Conservation (phyloP, 257 asterid species). For the Lavandula angustifolia region DNA sequence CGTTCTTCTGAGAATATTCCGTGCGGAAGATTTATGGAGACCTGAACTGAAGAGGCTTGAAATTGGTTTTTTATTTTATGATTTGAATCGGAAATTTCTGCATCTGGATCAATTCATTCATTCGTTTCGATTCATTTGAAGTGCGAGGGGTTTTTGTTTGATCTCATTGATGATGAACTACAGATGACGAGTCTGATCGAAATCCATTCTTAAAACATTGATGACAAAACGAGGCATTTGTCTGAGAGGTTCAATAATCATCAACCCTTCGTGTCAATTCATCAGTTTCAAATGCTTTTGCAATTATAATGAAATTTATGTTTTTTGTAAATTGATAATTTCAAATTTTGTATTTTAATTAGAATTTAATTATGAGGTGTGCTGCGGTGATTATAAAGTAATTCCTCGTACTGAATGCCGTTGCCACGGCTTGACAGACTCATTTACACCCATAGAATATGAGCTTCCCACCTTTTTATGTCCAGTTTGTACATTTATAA, state of each 20-base stretch:
- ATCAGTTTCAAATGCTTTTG: too few relatives aligned
- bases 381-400: conserved; percentile 63
- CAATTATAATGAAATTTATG: too few relatives aligned
- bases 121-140: too few relatives aligned
- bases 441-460: conserved; percentile 80
- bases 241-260: conserved; percentile 45
- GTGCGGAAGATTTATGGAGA: conserved; percentile 60
- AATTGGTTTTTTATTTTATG: background rate
- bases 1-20: conserved; percentile 58
- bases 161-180: conserved; percentile 40
- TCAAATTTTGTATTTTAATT: too few relatives aligned
- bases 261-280: background rate
- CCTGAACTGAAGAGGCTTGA: conserved; percentile 62
- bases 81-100: too few relatives aligned
- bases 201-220: conserved; percentile 53
- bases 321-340: too few relatives aligned
- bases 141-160: background rate
- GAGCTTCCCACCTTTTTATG: conserved; percentile 44
- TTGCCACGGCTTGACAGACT: conserved; percentile 67
- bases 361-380: conserved; percentile 19
- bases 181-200: conserved; percentile 69
- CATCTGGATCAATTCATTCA: too few relatives aligned
- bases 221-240: conserved; percentile 68
- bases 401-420: conserved; percentile 80
- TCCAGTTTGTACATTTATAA: too few relatives aligned